Evolutionary conservation across 2,329 filamentous ascomycete species (phyloP).

Genomic region (Exophiala calicioides): DNA sequence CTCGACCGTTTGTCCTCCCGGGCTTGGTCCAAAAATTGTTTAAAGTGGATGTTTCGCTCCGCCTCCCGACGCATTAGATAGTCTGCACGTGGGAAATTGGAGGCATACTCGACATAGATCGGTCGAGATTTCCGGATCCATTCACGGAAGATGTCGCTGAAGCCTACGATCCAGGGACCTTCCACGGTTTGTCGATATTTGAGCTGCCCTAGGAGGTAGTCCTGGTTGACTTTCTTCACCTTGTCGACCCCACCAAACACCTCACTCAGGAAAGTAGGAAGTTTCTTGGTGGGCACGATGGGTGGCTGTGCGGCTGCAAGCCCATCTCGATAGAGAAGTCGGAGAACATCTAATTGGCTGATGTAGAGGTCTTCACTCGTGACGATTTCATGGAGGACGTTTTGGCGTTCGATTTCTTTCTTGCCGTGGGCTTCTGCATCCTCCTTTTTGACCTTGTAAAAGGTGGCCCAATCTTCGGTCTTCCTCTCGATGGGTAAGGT

Average conservation of each 20-base stretch:
- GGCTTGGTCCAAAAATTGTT: conserved; percentile 78
- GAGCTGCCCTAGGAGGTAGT: conserved; percentile 85
- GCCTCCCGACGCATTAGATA: conserved; percentile 82
- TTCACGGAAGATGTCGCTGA: conserved; percentile 95
- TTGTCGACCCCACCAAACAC: conserved; percentile 91
- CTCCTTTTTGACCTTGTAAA: conserved; percentile 80
- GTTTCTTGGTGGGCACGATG: conserved; percentile 75
- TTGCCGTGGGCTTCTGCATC: conserved; percentile 69
- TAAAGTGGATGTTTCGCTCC: conserved; percentile 81
- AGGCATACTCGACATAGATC: conserved; percentile 90
- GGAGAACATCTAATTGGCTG: conserved; percentile 81
- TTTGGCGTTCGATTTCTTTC: conserved; percentile 91
- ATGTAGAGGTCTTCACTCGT: conserved; percentile 91
- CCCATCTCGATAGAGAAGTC: conserved; percentile 80
- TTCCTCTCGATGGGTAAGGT: conserved; percentile 65
- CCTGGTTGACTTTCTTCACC: conserved; percentile 88
- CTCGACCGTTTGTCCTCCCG: conserved; percentile 76
- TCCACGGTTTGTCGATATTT: conserved; percentile 98
- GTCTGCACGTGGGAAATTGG: conserved; percentile 79
- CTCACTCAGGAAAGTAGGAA: conserved; percentile 75
- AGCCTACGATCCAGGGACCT: conserved; percentile 89
- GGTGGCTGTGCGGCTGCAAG: conserved; percentile 72
- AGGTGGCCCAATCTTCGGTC: conserved; percentile 83
- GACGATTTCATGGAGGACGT: conserved; percentile 92
- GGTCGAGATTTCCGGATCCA: conserved; percentile 94